Evolutionary conservation across 2,329 filamentous ascomycete species (phyloP).

Genomic region (Fonsecaea monophora): DNA sequence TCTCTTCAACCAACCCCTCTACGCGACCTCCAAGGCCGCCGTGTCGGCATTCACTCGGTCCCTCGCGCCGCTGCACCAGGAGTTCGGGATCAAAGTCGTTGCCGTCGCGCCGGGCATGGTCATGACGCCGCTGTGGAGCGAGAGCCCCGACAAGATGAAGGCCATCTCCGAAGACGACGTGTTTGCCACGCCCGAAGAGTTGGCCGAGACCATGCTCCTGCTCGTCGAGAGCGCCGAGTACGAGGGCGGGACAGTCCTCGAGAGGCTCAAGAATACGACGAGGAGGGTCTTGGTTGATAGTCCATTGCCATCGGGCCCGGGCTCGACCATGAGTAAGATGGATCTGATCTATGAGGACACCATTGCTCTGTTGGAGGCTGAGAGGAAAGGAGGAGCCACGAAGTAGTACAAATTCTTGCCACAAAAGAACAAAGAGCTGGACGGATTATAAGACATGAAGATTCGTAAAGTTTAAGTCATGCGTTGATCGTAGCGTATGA

Average conservation of each 20-base stretch:
- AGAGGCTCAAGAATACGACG: conserved; percentile 60
- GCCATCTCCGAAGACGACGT: conserved; percentile 58
- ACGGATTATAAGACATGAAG: not conserved
- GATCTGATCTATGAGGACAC: conserved; percentile 12
- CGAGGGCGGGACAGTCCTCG: conserved; percentile 57
- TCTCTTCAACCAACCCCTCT: conserved; percentile 52
- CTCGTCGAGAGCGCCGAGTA: conserved; percentile 53
- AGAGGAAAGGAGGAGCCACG: not conserved
- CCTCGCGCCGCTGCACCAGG: conserved; percentile 57
- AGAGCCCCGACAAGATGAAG: conserved; percentile 65
- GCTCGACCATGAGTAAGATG: conserved; percentile 14
- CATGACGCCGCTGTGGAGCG: conserved; percentile 67
- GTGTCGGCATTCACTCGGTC: conserved; percentile 58
- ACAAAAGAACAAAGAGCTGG: no score
- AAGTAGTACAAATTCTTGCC: not conserved
- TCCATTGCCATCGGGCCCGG: conserved; percentile 11
- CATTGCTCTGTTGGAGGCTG: conserved; percentile 13
- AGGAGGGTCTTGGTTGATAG: conserved; percentile 52
- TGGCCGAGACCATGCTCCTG: conserved; percentile 54
- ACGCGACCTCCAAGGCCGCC: conserved; percentile 57
- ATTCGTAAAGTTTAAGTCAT: not conserved
- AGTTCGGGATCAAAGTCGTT: conserved; percentile 62
- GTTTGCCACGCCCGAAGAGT: conserved; percentile 67
- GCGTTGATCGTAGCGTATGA: not conserved
- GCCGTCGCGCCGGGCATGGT: conserved; percentile 67